Conservation (phyloP, 495 filamentous ascomycete genomes). For the Thermothielavioides terrestris region DNA sequence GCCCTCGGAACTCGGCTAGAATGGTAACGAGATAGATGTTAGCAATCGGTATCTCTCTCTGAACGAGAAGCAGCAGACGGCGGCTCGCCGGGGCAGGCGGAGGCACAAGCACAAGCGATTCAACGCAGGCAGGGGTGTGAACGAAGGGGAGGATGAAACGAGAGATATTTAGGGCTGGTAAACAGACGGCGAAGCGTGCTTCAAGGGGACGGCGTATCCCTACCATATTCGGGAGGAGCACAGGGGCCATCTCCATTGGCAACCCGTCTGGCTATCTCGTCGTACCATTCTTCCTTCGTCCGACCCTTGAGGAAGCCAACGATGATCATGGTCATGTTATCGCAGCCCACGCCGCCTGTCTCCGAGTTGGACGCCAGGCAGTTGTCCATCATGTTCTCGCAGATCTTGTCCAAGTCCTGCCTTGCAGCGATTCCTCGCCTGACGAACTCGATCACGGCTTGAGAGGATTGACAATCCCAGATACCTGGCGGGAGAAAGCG, state of each 20-base stretch:
- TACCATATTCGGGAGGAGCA: conserved; percentile 99
- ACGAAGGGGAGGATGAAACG: not conserved
- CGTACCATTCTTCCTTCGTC: conserved; percentile 96
- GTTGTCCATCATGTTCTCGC: conserved; percentile 99
- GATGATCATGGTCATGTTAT: conserved; percentile 98
- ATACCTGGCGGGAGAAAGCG: conserved; percentile 54
- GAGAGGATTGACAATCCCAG: conserved; percentile 98
- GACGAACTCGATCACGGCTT: conserved; percentile 94
- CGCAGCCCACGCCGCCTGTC: conserved; percentile 94
- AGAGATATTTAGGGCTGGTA: conserved; percentile 7
- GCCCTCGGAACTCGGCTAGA: conserved; percentile 90
- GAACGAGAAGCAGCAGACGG: not conserved
- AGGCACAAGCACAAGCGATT: not conserved
- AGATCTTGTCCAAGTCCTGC: conserved; percentile 85
- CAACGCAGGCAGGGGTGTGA: not conserved
- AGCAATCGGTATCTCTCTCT: conserved; percentile 15
- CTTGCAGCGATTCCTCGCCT: conserved; percentile 90
- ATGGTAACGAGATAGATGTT: conserved; percentile 22
- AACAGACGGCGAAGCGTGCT: conserved; percentile 3
- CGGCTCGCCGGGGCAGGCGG: not conserved
- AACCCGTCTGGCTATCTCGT: conserved; percentile 86
- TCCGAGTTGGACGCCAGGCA: conserved; percentile 95
- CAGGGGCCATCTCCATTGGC: conserved; percentile 96
- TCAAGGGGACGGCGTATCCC: conserved; percentile 37
- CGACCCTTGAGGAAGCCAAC: conserved; percentile 81